phyloP scores from a whole-genome alignment of 164 flowering plant genomes.

The Dillenia suffruticosa region DNA sequence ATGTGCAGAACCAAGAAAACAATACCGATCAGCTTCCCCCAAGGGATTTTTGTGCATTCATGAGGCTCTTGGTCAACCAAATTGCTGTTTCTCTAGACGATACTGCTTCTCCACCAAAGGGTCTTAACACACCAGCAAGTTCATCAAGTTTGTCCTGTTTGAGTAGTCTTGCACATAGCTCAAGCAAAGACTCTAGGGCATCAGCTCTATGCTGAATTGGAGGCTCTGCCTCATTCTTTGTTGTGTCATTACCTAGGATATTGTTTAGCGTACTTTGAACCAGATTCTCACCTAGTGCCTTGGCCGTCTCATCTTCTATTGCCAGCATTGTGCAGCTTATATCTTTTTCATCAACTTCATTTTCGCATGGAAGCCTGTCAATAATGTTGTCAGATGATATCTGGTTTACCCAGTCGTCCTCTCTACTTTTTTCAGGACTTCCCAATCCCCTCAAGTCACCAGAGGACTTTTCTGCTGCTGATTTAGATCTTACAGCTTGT shows the following conservation, averaged over 20 bases:
- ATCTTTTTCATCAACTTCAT: constrained; percentile 19
- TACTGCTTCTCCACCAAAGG: constrained; percentile 71
- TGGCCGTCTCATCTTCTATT: constrained; percentile 17
- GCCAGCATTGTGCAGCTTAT: constrained; percentile 9
- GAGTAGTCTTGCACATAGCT: constrained; percentile 79
- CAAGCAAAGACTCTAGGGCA: constrained; percentile 87
- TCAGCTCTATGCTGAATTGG: constrained; percentile 66
- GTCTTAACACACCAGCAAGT: constrained; percentile 70
- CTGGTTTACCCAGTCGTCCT: constrained; percentile 9
- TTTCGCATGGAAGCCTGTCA: constrained; percentile 8
- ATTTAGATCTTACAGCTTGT: constrained; percentile 7
- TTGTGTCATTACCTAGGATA: constrained; percentile 24
- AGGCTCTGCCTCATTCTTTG: constrained; percentile 29
- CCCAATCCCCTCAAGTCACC: constrained; percentile 7
- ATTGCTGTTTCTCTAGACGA: constrained; percentile 91
- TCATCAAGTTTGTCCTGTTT: constrained; percentile 72
- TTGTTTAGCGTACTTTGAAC: constrained; percentile 26
- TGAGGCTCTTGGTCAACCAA: constrained; percentile 82
- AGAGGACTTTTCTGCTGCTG: constrained; percentile 13
- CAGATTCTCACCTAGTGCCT: constrained; percentile 25
- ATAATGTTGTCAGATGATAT: constrained; percentile 22
- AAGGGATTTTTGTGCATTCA: constrained; percentile 44
- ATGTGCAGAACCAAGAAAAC: background rate
- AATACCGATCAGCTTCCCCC: constrained; percentile 24
- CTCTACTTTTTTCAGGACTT: constrained; percentile 8